Evolutionary conservation across 768 basidiomycete genomes (phyloP), one percentile per base, ranked within the genome.

Genomic region (Cystobasidium ongulense): DNA sequence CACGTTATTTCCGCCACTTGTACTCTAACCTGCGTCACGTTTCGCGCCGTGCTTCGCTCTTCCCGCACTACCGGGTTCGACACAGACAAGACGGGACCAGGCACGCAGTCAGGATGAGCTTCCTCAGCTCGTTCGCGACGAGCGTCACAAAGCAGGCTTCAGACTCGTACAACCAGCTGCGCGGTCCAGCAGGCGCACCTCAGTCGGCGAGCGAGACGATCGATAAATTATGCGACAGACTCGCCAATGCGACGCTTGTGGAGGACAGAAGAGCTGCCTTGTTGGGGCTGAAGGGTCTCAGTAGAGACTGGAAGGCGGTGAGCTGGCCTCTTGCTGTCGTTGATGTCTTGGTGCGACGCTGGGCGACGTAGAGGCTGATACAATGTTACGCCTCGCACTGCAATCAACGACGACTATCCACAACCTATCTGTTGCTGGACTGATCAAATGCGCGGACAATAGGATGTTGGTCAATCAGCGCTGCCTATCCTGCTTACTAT

Each of bases 261-360:
- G 90, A 92, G 35, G 96, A 98, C 82, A 85, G 96, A 77, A 86
- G 92, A 73, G 95, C 95, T 31, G 89, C 95, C 0, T 89, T 99
- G n/a, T 84, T 96, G 65, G 87, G 92, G 0, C 85, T 99, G 76
- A 98, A 98, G 80, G 95, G 94, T 25, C 87, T 98, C 66, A 84
- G 88, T 57, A 86, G 93, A 73, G 94, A 96, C 81, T 92, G 90
- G 84, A 94, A 90, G 80, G 85, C 88, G 74, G 82, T 82, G 53
- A 72, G 81, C n/a, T 77, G 10, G 8, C 21, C 57, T 59, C 35
- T 23, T 59, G 33, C 33, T 31, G 57, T 21, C 17, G 57, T 59
- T 59, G 57, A 4, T 35, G 57, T n/a, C 43, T n/a, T 50, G 46
- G 46, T 21, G 39, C 39, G 17, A 17, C 21, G 46, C 3, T n/a